Evolutionary conservation across 106 monocot genomes (phyloP).

Genomic region (Ottelia alismoides): DNA sequence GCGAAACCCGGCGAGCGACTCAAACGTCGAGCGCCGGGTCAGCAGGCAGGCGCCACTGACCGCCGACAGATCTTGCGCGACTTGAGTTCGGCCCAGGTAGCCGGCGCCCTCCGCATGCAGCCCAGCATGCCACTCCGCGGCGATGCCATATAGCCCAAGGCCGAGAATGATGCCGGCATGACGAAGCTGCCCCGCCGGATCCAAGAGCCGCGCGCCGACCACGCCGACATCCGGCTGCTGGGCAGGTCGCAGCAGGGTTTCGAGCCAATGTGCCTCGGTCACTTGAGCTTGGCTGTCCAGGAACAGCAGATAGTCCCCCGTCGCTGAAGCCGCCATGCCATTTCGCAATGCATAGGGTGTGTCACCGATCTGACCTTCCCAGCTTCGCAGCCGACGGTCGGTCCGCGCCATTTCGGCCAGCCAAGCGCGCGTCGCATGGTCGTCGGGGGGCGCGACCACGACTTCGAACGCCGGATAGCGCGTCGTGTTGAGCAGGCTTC

Average conservation of each 20-base stretch:
- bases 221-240: not conserved
- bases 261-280: not conserved
- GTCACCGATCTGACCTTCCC: not conserved
- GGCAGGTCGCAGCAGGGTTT: not conserved
- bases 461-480: not conserved
- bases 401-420: not conserved
- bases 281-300: not conserved
- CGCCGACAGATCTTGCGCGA: not conserved
- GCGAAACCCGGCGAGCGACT: not conserved
- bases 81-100: not conserved
- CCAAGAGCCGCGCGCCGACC: not conserved
- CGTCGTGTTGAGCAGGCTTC: not conserved
- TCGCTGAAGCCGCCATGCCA: no score
- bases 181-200: not conserved
- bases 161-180: not conserved
- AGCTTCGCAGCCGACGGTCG: not conserved
- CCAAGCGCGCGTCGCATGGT: no score
- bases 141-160: not conserved
- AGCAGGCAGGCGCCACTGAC: not conserved
- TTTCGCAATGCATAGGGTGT: not conserved
- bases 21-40: not conserved
- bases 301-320: not conserved
- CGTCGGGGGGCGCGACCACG: no score
- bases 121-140: not conserved
- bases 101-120: not conserved